Conservation (phyloP, 176 grass and related monocot species). For the Aegilops speltoides region DNA sequence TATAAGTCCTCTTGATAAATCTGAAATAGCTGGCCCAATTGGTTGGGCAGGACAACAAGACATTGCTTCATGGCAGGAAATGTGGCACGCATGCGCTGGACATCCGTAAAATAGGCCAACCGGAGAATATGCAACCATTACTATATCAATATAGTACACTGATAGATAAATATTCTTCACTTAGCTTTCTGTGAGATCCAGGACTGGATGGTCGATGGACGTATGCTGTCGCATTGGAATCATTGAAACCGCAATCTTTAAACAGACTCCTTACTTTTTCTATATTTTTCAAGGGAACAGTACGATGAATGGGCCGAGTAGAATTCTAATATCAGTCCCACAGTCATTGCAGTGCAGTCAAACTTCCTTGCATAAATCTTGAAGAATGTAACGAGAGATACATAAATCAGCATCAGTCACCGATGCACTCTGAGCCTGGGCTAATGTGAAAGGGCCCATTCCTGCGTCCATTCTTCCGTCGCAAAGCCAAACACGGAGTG, state of each 20-base stretch:
- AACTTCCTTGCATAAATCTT: background rate
- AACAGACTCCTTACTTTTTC: background rate
- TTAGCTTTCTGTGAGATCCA: conserved; percentile 17
- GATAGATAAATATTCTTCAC: conserved; percentile 30
- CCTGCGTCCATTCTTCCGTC: background rate
- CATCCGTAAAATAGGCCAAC: background rate
- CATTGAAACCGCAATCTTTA: conserved; percentile 35
- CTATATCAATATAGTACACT: conserved; percentile 40
- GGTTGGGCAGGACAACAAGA: background rate
- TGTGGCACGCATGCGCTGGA: background rate
- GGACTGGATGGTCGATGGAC: conserved; percentile 33
- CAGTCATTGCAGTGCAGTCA: background rate
- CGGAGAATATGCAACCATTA: background rate
- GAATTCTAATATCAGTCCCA: background rate
- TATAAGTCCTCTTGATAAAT: background rate
- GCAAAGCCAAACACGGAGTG: background rate
- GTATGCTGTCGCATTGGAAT: conserved; percentile 52
- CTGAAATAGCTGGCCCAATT: background rate
- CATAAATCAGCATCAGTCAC: background rate
- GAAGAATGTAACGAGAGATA: background rate
- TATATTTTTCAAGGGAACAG: conserved; percentile 18
- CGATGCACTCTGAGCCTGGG: background rate
- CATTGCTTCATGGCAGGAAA: background rate
- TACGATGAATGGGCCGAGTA: background rate
- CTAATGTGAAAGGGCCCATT: conserved; percentile 14